A percentile compares a stretch with the other conserved stretches of the same genome.
Conservation (phyloP, 2,329 filamentous ascomycete species). For the Graphiopsis chlorocephala region DNA sequence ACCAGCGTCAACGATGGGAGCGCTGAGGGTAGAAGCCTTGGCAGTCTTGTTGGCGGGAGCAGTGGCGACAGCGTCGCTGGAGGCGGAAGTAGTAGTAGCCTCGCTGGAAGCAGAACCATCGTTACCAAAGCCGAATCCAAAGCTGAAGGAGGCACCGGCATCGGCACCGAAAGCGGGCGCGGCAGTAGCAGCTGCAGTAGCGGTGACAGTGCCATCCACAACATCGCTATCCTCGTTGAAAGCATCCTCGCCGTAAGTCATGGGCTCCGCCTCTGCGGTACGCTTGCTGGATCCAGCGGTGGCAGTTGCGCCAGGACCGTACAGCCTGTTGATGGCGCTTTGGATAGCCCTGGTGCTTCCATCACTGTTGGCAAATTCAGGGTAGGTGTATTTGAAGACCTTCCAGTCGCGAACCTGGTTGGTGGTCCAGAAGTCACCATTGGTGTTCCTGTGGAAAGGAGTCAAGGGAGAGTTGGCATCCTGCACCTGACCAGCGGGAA, state of each 20-base stretch:
- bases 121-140: background rate
- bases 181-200: background rate
- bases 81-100: background rate
- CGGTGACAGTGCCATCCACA: background rate
- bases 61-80: background rate
- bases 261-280: conserved; percentile 16
- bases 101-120: background rate
- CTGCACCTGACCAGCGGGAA: conserved; percentile 18
- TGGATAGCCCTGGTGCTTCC: conserved; percentile 45
- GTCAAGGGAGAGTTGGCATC: conserved; percentile 34
- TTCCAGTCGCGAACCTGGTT: conserved; percentile 55
- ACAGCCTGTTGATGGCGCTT: conserved; percentile 51
- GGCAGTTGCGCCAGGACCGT: conserved; percentile 43
- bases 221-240: conserved; percentile 7
- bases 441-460: conserved; percentile 61
- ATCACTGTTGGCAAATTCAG: conserved; percentile 56
- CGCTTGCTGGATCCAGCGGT: conserved; percentile 35
- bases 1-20: background rate
- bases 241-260: conserved; percentile 1
- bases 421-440: conserved; percentile 67
- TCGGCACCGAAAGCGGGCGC: background rate
- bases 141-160: conserved; percentile 5
- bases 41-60: background rate
- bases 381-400: conserved; percentile 71
- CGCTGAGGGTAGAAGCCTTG: background rate